Evolutionary conservation across 2,329 filamentous ascomycete genomes (phyloP), one percentile per base, ranked within the genome.

Genomic region (Westerdykella aurantiaca): DNA sequence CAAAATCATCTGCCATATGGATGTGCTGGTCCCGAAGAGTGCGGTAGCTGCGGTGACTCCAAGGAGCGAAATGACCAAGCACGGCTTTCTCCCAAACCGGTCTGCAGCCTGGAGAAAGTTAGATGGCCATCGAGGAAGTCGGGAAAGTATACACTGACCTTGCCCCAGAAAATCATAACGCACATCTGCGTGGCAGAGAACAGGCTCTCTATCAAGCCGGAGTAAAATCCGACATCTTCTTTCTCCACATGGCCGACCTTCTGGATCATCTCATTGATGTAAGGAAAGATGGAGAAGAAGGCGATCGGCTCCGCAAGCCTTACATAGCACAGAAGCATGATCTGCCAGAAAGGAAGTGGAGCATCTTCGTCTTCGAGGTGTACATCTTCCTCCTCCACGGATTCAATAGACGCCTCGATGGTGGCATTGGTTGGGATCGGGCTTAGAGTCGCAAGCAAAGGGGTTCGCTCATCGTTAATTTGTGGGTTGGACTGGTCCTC

Each of bases 201-300:
- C 23, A 88, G 68, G 0, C 75, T 77, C 57, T 80, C 76, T 60
- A 91, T 88, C 11, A 89, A 69, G 2, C 87, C 87, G 45, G 76
- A 80, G 71, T 88, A 91, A 69, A 90, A 91, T 2, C 87, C 87
- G 3, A 88, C 80, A 61, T 88, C 82, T n/a, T 76, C 69, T 37
- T 79, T 70, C 1, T 73, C 63, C 2, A 91, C 67, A 10, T 72
- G 57, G 9, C 85, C 85, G 46, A 82, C 83, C 44, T 78, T 72
- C 63, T 79, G 72, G 31, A 87, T 81, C 86, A 91, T 91, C 58
- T 83, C 73, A 57, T 82, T 87, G 66, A 93, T 78, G 67, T 86
- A 91, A 1, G 86, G 85, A 56, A 91, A 86, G 62, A 91, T 88
- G 61, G 76, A 81, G 71, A 90, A 91, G 70, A 88, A 91, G n/a